Evolutionary conservation across 805 yeast genomes (phyloP).

Genomic region (Schizosaccharomyces pombe): DNA sequence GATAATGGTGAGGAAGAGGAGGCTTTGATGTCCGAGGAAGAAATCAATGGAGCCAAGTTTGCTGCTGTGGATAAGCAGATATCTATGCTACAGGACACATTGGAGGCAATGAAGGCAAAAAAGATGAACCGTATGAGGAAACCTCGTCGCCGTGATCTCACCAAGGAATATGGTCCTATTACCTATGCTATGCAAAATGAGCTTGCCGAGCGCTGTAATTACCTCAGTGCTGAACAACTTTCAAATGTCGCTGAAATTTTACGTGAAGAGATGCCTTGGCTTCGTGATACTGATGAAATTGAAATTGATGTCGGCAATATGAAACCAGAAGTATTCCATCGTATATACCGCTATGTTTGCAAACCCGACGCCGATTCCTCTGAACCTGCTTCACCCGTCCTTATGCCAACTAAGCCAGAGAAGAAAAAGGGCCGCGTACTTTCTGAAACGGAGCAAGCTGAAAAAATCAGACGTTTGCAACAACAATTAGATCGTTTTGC

Average conservation of each 20-base stretch:
- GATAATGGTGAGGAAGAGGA: conserved; percentile 33
- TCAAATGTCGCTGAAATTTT: conserved; percentile 68
- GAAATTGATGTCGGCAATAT: conserved; percentile 89
- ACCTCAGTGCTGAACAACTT: conserved; percentile 57
- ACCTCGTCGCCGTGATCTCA: conserved; percentile 4
- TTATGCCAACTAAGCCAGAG: conserved; percentile 9
- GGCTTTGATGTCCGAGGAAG: conserved; percentile 40
- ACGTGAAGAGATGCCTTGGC: conserved; percentile 37
- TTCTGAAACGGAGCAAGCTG: conserved; percentile 40
- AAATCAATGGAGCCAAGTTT: conserved; percentile 29
- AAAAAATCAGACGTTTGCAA: conserved; percentile 47
- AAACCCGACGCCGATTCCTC: conserved; percentile 21
- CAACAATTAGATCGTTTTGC: conserved; percentile 33
- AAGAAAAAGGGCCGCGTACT: conserved; percentile 32
- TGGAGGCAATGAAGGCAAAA: not conserved
- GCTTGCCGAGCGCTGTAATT: conserved; percentile 60
- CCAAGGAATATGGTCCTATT: conserved; percentile 5
- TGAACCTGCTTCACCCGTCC: conserved; percentile 6
- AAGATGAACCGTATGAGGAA: conserved; percentile 5
- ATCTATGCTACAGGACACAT: not conserved
- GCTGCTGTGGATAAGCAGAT: conserved; percentile 19
- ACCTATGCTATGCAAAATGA: conserved; percentile 91
- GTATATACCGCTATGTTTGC: conserved; percentile 54
- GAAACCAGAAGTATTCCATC: conserved; percentile 60
- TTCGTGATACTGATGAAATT: conserved; percentile 41